Conservation (phyloP, 179 eudicot genomes). For the Sideroxylon spinosum region DNA sequence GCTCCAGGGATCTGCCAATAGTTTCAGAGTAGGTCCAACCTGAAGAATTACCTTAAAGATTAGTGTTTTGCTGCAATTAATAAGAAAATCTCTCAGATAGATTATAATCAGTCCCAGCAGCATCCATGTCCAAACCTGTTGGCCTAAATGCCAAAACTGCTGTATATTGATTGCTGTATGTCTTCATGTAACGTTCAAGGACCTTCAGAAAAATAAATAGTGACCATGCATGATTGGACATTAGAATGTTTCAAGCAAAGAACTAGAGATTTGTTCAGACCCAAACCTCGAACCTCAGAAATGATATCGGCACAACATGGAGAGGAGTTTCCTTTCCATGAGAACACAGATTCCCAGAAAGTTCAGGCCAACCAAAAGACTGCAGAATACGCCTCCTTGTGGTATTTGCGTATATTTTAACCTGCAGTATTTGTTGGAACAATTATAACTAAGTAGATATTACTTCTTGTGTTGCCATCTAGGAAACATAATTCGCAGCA, state of each 20-base stretch:
- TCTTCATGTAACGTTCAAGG: conserved; percentile 41
- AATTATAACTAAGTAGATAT: neutral
- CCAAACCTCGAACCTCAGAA: conserved; percentile 52
- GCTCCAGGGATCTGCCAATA: conserved; percentile 47
- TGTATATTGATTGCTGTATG: conserved; percentile 35
- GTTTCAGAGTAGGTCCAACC: conserved; percentile 70
- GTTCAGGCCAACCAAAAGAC: conserved; percentile 56
- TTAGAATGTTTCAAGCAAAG: conserved; percentile 9
- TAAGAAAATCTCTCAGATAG: neutral
- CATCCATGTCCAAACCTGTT: conserved; percentile 37
- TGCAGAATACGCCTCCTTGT: conserved; percentile 54
- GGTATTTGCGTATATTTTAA: conserved; percentile 48
- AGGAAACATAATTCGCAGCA: neutral
- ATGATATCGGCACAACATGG: conserved; percentile 60
- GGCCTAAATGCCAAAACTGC: conserved; percentile 58
- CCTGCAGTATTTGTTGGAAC: conserved; percentile 26
- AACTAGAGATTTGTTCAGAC: neutral
- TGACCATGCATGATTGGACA: neutral
- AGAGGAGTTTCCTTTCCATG: conserved; percentile 58
- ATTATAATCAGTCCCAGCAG: neutral
- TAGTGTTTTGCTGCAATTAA: neutral
- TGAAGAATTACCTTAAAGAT: conserved; percentile 8
- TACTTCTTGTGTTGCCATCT: neutral
- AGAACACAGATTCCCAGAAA: conserved; percentile 46
- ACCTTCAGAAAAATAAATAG: conserved; percentile 25